phyloP scores from a whole-genome alignment of 2,329 filamentous ascomycete species.

The Rugonectria rugulosa region DNA sequence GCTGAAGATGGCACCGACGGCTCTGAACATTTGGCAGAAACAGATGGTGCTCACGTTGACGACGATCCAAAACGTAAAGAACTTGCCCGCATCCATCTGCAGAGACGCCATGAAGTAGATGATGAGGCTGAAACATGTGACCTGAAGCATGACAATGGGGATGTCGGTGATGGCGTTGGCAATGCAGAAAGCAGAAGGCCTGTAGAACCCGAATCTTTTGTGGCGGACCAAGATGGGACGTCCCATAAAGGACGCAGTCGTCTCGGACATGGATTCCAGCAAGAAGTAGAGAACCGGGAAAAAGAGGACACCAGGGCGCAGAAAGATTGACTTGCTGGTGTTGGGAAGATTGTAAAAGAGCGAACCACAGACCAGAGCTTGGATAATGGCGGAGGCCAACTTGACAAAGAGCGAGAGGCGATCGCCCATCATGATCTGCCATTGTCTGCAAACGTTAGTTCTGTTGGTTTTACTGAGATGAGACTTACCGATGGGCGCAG shows the following conservation, averaged over 20 bases:
- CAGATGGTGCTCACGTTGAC: slow-evolving; percentile 66
- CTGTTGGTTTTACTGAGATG: slow-evolving; percentile 35
- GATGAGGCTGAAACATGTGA: slow-evolving; percentile 58
- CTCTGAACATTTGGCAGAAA: slow-evolving; percentile 70
- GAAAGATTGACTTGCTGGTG: slow-evolving; percentile 66
- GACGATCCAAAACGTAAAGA: slow-evolving; percentile 72
- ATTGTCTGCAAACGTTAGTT: slow-evolving; percentile 27
- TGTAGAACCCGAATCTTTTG: slow-evolving; percentile 43
- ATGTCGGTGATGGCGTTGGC: slow-evolving; percentile 51
- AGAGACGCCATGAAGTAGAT: slow-evolving; percentile 45
- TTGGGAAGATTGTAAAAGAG: slow-evolving; percentile 70
- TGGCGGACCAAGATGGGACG: slow-evolving; percentile 44
- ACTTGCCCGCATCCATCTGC: slow-evolving; percentile 45
- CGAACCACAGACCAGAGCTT: slow-evolving; percentile 70
- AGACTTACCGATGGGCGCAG: slow-evolving; percentile 51
- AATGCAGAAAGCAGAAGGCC: slow-evolving; percentile 44
- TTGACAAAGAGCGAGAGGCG: slow-evolving; percentile 41
- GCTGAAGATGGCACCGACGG: slow-evolving; percentile 69
- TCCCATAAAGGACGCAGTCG: slow-evolving; percentile 41
- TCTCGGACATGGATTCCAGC: slow-evolving; percentile 52
- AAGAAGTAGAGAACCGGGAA: slow-evolving; percentile 49
- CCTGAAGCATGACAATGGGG: slow-evolving; percentile 57
- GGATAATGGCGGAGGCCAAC: slow-evolving; percentile 67
- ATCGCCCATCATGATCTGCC: slow-evolving; percentile 44
- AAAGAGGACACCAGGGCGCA: slow-evolving; percentile 43